Conservation (phyloP, 2,329 filamentous ascomycete genomes). For the Trichoderma sp. region DNA sequence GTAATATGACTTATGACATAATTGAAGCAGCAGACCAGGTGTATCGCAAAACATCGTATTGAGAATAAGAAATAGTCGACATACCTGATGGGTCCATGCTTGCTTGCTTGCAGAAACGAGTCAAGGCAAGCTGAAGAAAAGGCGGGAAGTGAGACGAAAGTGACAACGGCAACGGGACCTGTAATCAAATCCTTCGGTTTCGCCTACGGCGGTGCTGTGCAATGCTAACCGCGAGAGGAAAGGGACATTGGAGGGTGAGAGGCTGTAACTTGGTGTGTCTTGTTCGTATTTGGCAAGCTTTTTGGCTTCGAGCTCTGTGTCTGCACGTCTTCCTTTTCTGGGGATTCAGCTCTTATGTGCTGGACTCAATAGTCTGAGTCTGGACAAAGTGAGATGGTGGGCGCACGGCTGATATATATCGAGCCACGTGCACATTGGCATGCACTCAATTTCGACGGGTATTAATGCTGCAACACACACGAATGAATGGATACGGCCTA, state of each 20-base stretch:
- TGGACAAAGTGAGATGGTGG: neutral
- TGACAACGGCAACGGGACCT: neutral
- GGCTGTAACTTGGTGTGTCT: neutral
- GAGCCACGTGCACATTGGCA: neutral
- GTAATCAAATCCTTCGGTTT: slow-evolving; percentile 2
- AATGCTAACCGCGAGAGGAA: neutral
- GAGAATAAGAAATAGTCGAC: neutral
- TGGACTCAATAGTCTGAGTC: neutral
- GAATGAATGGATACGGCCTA: neutral
- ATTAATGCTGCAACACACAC: neutral
- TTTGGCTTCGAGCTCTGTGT: neutral
- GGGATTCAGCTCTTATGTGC: neutral
- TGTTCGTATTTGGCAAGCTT: neutral
- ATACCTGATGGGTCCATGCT: slow-evolving; percentile 2
- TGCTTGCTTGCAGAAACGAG: neutral
- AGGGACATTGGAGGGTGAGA: neutral
- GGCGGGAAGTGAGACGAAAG: neutral
- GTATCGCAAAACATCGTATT: neutral
- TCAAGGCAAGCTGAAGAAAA: neutral
- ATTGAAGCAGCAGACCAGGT: neutral
- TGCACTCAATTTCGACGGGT: neutral
- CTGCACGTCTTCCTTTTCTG: neutral
- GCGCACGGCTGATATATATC: neutral
- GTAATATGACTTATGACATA: neutral
- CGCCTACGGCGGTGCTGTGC: neutral